A percentile compares a stretch with the other conserved stretches of the same genome.
Evolutionary conservation across 495 filamentous ascomycete species (phyloP).

Genomic region (Lophium mytilinum): DNA sequence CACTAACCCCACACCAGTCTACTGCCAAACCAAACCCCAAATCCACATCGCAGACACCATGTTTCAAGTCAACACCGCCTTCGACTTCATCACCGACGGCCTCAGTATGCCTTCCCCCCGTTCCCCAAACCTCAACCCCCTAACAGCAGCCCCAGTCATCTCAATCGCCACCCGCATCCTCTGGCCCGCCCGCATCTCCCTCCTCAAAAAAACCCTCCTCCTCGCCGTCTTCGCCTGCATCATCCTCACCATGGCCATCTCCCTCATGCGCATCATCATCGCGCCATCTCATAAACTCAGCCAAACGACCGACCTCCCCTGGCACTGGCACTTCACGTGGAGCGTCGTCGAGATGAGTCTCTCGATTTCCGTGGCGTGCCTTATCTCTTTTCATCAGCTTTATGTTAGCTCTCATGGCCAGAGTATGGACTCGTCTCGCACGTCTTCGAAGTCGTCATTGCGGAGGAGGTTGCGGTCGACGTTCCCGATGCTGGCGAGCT

Average conservation of each 20-base stretch:
- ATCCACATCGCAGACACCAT: background rate
- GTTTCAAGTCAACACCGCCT: background rate
- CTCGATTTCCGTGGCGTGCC: background rate
- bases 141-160: background rate
- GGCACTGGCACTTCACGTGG: background rate
- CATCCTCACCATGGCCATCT: background rate
- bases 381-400: background rate
- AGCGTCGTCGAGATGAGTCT: background rate
- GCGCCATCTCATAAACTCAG: background rate
- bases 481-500: too few species aligned
- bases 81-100: background rate
- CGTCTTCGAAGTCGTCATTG: too few species aligned
- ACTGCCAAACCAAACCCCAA: background rate
- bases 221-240: background rate
- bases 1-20: background rate
- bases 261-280: background rate
- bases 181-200: background rate
- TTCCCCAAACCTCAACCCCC: background rate
- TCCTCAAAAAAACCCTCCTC: background rate
- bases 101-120: background rate
- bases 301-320: background rate
- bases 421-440: too few species aligned
- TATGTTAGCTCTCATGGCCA: background rate
- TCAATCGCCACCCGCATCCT: background rate
- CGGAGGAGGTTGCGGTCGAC: too few species aligned